Evolutionary conservation across 176 grass and related monocot species (phyloP), one percentile per base, ranked within the genome.

Genomic region (Rhynchospora breviuscula): DNA sequence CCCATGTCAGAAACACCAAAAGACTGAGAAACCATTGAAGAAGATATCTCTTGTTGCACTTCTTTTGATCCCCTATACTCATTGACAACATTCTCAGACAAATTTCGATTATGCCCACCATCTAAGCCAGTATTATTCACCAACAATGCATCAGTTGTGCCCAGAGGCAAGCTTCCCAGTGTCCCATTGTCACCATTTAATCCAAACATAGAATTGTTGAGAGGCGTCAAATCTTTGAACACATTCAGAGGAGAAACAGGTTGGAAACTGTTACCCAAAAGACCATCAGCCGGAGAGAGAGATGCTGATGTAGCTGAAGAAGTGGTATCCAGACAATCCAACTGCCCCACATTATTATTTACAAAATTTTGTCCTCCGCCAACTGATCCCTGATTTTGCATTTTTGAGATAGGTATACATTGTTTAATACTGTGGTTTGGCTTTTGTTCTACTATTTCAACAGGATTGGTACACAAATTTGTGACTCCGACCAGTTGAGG

Each of bases 11-110:
- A 94, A 67, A 91, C 91, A 89, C 89, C 97, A 48, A 99, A 96
- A 73, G 97, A 94, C 70, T 99, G 97, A 33, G 93, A 99, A 90
- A 99, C 91, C 89, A 99, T 96, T 59, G 97, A 99, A 22, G 93
- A 96, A 53, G 97, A 96, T 58, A 99, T 86, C 72, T 99, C 97
- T 90, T 92, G 93, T 19, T 88, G 92, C n/a, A 72, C 83, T 85
- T 98, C 92, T 85, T 98, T 94, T 60, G 90, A 89, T 74, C 85
- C 81, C 9, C 5, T 89, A 79, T 91, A 94, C 68, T 86, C 92
- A 48, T 84, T 90, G 46, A 94, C 88, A 71, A 87, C 71, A 87
- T 99, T 90, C 33, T 79, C 84, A 59, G 91, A 84, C 56, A 96
- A 79, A 87, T 90, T 90, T 86, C 88, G 82, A 88, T 91, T 90